Evolutionary conservation across 345 rosid species (phyloP), one percentile per base, ranked within the genome.

Genomic region (Leavenworthia alabamica): DNA sequence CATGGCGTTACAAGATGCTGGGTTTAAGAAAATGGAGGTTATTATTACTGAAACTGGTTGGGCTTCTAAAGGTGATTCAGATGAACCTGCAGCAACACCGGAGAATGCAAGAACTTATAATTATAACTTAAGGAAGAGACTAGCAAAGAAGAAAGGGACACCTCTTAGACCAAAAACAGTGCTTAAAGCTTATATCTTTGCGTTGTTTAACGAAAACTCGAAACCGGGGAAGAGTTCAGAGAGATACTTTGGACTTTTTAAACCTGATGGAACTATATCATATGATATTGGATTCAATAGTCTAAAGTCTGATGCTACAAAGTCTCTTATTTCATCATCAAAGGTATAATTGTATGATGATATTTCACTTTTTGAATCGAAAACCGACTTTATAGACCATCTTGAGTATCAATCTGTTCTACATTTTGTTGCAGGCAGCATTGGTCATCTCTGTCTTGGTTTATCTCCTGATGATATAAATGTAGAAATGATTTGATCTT

Each of bases 21-120:
- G 97, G 24, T 83, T 73, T 60, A 68, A 62, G 47, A 81, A 82
- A 80, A 90, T 88, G 96, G 96, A 90, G 77, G 90, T 94, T 49
- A 79, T 94, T 26, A 77, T 93, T 47, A 87, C 97, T 0, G 97
- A 93, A 73, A 93, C 97, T 7, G 99, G 99, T 8, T 89, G 99
- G 99, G 99, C 96, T 50, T 93, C 97, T 3, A 75, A 52, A 28
- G 99, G 99, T 3, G 99, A 89, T 72, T 45, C 68, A 26, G 87
- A 80, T 66, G 96, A 93, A 82, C 85, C 83, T 45, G 97, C 90
- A 19, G 99, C 99, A 16, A 90, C 97, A 2, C 64, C 52, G 15
- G 68, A 70, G 37, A 94, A 94, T 62, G 99, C 97, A 12, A 84
- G 90, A 71, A 90, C 87, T 1, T 93, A 78, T 73, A 94, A 94